These are phyloP conservation scores for Leishmania aethiopica DNA, from an alignment of 208 protist species.

Conservation along the genomic window DNA sequence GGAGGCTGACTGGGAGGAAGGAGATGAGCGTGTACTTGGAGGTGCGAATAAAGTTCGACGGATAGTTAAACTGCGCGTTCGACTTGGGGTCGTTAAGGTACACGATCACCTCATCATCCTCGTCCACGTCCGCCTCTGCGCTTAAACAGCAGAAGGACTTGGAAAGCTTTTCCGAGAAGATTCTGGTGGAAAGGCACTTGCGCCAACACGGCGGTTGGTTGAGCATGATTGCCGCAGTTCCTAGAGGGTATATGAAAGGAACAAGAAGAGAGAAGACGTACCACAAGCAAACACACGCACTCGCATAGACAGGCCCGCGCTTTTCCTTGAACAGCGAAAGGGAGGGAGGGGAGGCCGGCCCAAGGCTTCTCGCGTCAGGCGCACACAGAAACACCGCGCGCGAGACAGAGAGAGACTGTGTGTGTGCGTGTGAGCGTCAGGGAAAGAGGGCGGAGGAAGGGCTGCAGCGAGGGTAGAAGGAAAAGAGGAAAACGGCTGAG, in stretches of 20 bases:
- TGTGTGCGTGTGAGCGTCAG: neutral
- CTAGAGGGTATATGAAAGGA: neutral
- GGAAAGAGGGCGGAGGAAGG: too few species aligned
- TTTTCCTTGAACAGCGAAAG: too few species aligned
- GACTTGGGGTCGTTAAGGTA: slow-evolving; percentile 76
- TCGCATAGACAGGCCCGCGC: neutral
- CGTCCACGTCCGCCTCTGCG: slow-evolving; percentile 34
- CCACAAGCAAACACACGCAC: neutral
- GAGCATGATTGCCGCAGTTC: slow-evolving; percentile 16
- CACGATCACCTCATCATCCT: slow-evolving; percentile 68
- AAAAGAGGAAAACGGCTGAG: too few species aligned
- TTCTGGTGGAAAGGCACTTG: slow-evolving; percentile 27
- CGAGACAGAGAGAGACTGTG: slow-evolving; percentile 2
- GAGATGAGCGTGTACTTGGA: slow-evolving; percentile 93
- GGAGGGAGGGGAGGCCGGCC: neutral
- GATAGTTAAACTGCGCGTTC: slow-evolving; percentile 71
- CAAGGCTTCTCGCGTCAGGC: neutral
- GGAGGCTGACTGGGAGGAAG: slow-evolving; percentile 94
- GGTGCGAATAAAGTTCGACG: slow-evolving; percentile 91
- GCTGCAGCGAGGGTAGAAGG: too few species aligned
- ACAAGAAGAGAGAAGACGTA: neutral
- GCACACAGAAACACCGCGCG: neutral
- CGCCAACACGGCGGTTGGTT: slow-evolving; percentile 26
- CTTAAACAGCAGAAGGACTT: slow-evolving; percentile 50
- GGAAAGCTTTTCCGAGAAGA: slow-evolving; percentile 40